Base-by-base conservation (phyloP, 1,284 basidiomycete species). In the Moesziomyces antarcticus region DNA sequence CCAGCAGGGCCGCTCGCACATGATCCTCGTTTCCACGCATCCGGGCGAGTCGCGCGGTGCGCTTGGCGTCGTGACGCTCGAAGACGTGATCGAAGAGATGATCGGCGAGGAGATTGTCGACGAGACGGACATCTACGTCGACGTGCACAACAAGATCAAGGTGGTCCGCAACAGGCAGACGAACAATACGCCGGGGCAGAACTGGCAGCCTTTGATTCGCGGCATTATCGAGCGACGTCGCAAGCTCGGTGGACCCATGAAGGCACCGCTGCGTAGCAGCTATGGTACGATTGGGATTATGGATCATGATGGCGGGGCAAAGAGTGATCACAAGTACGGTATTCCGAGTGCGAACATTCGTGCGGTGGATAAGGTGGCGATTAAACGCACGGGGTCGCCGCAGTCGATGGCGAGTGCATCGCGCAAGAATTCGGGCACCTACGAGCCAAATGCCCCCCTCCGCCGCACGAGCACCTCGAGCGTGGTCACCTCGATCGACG, bases 1-100 rank as follows among this genome's bases (percentile, higher is more conserved):
- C 88, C 96, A 98, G 88, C 96, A 94, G 3, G 96, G 96, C 8
- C 90, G 94, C 51, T 93, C 94, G 0, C 96, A 99, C 85, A 87
- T 98, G 72, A 87, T 99, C 22, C 87, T 99, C 24, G 89, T 99
- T 40, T 94, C 92, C 75, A 87, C 87, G 13, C 92, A 91, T 0
- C 94, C 94, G 0, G 94, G 94, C 0, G 85, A 88, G 45, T 87
- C 90, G 5, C 90, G 91, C 18, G 94, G 94, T 44, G 94, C 90
- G 2, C 57, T 80, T 30, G 85, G 85, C 22, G 80, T 86, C 25
- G 84, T 86, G 30, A 85, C 86, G 5, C 81, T 87, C 6, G 86
- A 87, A 62, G 86, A 87, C 63, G 85, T 87, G 18, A 85, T 87
- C 14, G 86, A 90, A 87, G 93, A 95, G 87, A 78, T 84, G 75